Evolutionary conservation across 2,329 filamentous ascomycete genomes (phyloP), one percentile per base, ranked within the genome.

Genomic region (Nemania serpens): DNA sequence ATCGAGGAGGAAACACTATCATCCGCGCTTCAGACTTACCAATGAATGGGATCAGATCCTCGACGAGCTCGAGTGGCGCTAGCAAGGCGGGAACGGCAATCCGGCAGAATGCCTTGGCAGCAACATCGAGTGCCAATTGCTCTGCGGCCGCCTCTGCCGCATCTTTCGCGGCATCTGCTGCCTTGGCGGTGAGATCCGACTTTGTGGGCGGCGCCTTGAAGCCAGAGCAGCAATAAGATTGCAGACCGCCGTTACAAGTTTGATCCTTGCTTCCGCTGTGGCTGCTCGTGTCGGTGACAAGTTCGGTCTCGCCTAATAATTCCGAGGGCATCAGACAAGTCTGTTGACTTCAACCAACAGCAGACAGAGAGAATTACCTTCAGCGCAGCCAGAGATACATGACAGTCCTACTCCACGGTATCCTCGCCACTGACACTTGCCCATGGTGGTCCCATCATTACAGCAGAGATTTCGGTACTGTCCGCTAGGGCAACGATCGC

Each of bases 1-100:
- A 3, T 29, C 25, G 7, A 29, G 25, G 25, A 29, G 25, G 25
- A 29, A 29, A 29, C 7, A 7, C 25, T 7, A 29, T 29, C 7
- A 29, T 29, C 25, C 7, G 25, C 25, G 7, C 7, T 29, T 29
- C 7, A 29, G 25, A 29, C 43, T 25, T 36, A 49, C 47, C 33
- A 20, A 70, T 15, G 22, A 71, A 67, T 1, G 69, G 69, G 18
- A 72, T 71, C 1, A 62, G 15, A 46, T 62, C 66, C 55, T 72
- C 69, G 11, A 67, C 37, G 0, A 69, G 43, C 45, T 70, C 67
- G 36, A 71, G 41, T 0, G 60, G 63, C 9, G 57, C 60, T 3
- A 59, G 48, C 20, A 55, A 34, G 5, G 53, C 53, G 1, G 53
- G 53, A 4, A 55, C 22, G 2, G 53, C 53, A 22, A 55, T 3